Percentiles rank a stretch among this genome's conserved stretches.
These are phyloP conservation scores for Saturnispora besseyi DNA, from an alignment of 805 yeast species.

Conservation along the genomic window DNA sequence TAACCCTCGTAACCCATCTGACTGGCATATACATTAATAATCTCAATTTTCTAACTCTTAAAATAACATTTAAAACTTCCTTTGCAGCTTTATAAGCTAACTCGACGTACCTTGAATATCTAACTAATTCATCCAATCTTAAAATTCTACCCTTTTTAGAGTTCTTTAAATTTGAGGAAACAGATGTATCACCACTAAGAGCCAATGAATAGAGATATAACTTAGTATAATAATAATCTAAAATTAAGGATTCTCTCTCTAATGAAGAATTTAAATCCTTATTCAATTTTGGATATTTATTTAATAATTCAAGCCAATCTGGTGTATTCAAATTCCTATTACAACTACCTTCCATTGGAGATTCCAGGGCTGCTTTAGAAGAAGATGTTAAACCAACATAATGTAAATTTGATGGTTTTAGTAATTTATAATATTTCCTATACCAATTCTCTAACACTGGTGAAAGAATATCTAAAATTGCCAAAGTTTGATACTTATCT, in stretches of 20 bases:
- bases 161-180: slow-evolving; percentile 25
- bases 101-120: slow-evolving; percentile 68
- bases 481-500: slow-evolving; percentile 56
- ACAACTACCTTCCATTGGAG: neutral
- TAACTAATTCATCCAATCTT: slow-evolving; percentile 60
- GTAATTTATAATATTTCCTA: slow-evolving; percentile 45
- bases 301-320: slow-evolving; percentile 18
- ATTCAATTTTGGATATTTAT: slow-evolving; percentile 28
- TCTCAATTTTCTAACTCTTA: slow-evolving; percentile 54
- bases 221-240: slow-evolving; percentile 80
- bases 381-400: slow-evolving; percentile 15
- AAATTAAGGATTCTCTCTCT: slow-evolving; percentile 61
- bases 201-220: slow-evolving; percentile 81
- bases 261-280: slow-evolving; percentile 35
- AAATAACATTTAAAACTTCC: slow-evolving; percentile 64
- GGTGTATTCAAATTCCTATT: slow-evolving; percentile 1
- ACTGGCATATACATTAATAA: slow-evolving; percentile 76
- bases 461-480: slow-evolving; percentile 61
- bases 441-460: slow-evolving; percentile 79
- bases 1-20: slow-evolving; percentile 82
- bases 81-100: slow-evolving; percentile 79
- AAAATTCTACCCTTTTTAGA: slow-evolving; percentile 29
- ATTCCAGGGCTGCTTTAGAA: neutral
- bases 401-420: slow-evolving; percentile 41
- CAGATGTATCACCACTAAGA: slow-evolving; percentile 38